Evolutionary conservation across 2,329 filamentous ascomycete species (phyloP).

Genomic region (Trichoderma koningiopsis): DNA sequence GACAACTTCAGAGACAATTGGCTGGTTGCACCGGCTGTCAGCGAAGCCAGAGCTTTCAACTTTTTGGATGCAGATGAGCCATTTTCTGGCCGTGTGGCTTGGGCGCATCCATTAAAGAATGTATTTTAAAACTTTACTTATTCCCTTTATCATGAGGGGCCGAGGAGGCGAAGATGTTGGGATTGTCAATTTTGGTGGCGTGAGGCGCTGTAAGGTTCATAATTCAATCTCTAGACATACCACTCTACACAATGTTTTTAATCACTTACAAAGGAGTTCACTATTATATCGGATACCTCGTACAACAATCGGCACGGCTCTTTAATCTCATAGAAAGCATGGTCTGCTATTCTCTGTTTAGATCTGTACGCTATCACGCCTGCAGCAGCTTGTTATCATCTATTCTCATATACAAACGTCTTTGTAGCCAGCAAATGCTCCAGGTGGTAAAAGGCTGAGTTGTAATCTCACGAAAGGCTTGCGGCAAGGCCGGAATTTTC

Average conservation of each 20-base stretch:
- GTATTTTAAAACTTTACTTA: not conserved
- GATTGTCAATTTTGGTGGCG: not conserved
- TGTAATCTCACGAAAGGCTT: slow-evolving; percentile 52
- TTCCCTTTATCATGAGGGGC: not conserved
- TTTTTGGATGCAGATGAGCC: slow-evolving; percentile 17
- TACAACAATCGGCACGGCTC: too few species aligned
- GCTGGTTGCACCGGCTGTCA: not conserved
- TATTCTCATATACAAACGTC: too few species aligned
- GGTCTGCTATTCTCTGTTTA: too few species aligned
- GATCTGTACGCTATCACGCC: too few species aligned
- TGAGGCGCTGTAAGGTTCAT: not conserved
- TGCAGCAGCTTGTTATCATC: not conserved
- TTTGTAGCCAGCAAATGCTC: slow-evolving; percentile 39
- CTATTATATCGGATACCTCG: too few species aligned
- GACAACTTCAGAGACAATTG: not conserved
- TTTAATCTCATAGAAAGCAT: too few species aligned
- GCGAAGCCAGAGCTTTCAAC: not conserved
- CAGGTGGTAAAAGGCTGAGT: slow-evolving; percentile 56
- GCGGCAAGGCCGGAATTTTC: slow-evolving; percentile 32
- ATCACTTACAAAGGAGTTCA: not conserved
- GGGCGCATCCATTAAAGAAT: slow-evolving; percentile 8
- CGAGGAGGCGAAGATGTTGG: not conserved
- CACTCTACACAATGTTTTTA: not conserved
- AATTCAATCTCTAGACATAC: not conserved
- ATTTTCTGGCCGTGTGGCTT: not conserved